phyloP scores from a whole-genome alignment of 2,329 filamentous ascomycete genomes.

The Neoarthrinium moseri region DNA sequence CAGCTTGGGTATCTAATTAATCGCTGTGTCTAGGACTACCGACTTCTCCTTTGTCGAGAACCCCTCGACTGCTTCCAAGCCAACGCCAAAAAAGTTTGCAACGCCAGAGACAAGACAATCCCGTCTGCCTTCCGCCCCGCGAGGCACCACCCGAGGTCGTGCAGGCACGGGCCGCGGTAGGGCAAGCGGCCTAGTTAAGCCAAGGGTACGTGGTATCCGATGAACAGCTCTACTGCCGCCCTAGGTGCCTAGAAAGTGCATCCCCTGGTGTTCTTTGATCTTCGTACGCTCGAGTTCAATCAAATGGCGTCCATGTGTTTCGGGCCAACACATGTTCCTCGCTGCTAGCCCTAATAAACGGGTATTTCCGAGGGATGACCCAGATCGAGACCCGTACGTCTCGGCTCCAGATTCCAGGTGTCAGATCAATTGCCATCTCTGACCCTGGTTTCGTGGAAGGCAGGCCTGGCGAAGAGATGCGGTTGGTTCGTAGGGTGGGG shows the following conservation, averaged over 20 bases:
- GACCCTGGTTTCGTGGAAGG: too few species aligned
- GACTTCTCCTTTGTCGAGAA: slow-evolving; percentile 91
- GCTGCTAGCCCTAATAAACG: too few species aligned
- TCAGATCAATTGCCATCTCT: too few species aligned
- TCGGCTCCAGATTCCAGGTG: too few species aligned
- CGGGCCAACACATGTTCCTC: too few species aligned
- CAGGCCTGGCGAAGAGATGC: background rate
- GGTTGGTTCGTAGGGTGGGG: too few species aligned
- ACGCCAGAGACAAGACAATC: slow-evolving; percentile 44
- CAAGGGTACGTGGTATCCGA: slow-evolving; percentile 44
- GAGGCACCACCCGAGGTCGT: slow-evolving; percentile 38
- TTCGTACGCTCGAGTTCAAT: too few species aligned
- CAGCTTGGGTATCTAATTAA: background rate
- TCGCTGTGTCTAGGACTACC: slow-evolving; percentile 63
- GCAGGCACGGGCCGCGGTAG: slow-evolving; percentile 36
- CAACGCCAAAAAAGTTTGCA: slow-evolving; percentile 43
- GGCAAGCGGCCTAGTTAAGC: slow-evolving; percentile 43
- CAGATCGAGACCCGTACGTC: too few species aligned
- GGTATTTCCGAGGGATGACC: too few species aligned
- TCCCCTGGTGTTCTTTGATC: background rate
- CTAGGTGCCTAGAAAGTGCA: background rate
- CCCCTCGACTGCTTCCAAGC: slow-evolving; percentile 57
- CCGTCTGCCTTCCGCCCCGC: slow-evolving; percentile 42
- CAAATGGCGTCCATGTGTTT: too few species aligned
- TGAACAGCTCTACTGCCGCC: too few species aligned